Percentiles rank a stretch among this genome's conserved stretches.
phyloP scores from a whole-genome alignment of 805 yeast genomes.

The Komagataella ulmi region DNA sequence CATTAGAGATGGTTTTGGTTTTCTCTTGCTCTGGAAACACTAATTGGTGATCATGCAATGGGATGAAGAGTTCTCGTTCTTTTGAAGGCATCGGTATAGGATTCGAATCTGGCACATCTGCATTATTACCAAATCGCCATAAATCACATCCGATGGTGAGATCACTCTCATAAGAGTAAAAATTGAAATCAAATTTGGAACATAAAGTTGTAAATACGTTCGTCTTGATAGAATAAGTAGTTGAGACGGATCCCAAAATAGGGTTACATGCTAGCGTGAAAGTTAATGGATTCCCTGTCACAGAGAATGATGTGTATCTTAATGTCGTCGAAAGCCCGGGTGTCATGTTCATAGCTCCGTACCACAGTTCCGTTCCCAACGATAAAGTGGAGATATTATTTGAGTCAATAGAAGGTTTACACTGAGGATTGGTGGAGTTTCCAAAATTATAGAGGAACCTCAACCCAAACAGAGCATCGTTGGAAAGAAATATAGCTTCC shows the following conservation, averaged over 20 bases:
- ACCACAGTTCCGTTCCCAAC: constrained; percentile 82
- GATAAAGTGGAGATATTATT: constrained; percentile 45
- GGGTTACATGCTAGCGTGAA: constrained; percentile 84
- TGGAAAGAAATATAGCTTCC: constrained; percentile 72
- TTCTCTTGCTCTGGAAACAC: not conserved
- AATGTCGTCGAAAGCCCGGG: constrained; percentile 85
- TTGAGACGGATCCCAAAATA: constrained; percentile 74
- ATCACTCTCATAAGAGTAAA: constrained; percentile 83
- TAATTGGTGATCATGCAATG: not conserved
- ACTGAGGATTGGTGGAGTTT: constrained; percentile 1
- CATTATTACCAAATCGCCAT: constrained; percentile 29
- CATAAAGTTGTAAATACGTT: constrained; percentile 63
- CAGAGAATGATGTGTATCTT: constrained; percentile 73
- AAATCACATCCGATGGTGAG: constrained; percentile 78
- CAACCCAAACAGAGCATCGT: constrained; percentile 73
- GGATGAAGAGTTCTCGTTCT: not conserved
- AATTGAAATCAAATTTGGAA: constrained; percentile 78
- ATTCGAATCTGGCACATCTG: not conserved
- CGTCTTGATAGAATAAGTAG: constrained; percentile 79
- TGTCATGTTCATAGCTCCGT: constrained; percentile 68
- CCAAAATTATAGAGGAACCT: constrained; percentile 64
- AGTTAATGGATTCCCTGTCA: constrained; percentile 82
- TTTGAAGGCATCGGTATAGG: not conserved
- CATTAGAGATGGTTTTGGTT: not conserved
- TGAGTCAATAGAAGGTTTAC: not conserved